Evolutionary conservation across 1,139 yeast species (phyloP).

Genomic region (Magnusiomyces clavatus): DNA sequence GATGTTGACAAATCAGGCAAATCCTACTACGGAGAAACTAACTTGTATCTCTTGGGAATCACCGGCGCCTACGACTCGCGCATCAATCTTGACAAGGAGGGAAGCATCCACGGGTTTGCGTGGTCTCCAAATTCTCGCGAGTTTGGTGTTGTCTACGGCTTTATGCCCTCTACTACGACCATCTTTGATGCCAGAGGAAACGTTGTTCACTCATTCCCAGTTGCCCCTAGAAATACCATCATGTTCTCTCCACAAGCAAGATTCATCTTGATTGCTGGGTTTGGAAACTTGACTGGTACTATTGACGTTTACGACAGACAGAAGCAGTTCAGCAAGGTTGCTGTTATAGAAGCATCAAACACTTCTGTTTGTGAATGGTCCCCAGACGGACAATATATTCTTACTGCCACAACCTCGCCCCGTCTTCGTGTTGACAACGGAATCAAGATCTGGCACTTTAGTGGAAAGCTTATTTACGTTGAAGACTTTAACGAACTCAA

Average conservation of each 20-base stretch:
- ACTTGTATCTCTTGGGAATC: conserved; percentile 80
- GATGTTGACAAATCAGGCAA: conserved; percentile 93
- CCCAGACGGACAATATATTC: conserved; percentile 90
- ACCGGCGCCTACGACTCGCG: conserved; percentile 90
- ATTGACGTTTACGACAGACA: conserved; percentile 94
- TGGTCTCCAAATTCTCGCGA: conserved; percentile 98
- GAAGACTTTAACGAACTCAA: conserved; percentile 77
- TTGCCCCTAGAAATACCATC: conserved; percentile 84
- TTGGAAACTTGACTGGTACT: conserved; percentile 95
- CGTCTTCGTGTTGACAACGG: conserved; percentile 96
- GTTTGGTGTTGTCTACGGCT: conserved; percentile 95
- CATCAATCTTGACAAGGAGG: conserved; percentile 80
- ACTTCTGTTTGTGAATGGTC: conserved; percentile 96
- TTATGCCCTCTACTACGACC: conserved; percentile 94
- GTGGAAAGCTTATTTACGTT: conserved; percentile 71
- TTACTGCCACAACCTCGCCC: conserved; percentile 97
- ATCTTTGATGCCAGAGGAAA: conserved; percentile 95
- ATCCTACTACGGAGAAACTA: conserved; percentile 95
- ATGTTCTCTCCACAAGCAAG: conserved; percentile 91
- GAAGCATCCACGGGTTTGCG: conserved; percentile 94
- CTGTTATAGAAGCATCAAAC: conserved; percentile 84
- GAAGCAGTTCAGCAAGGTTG: conserved; percentile 69
- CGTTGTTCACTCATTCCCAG: conserved; percentile 72
- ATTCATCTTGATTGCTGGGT: conserved; percentile 88
- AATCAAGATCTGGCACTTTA: conserved; percentile 85